Percentiles rank a stretch among this genome's conserved stretches.
phyloP scores from a whole-genome alignment of 345 rosid species.

The Brassica nigra region DNA sequence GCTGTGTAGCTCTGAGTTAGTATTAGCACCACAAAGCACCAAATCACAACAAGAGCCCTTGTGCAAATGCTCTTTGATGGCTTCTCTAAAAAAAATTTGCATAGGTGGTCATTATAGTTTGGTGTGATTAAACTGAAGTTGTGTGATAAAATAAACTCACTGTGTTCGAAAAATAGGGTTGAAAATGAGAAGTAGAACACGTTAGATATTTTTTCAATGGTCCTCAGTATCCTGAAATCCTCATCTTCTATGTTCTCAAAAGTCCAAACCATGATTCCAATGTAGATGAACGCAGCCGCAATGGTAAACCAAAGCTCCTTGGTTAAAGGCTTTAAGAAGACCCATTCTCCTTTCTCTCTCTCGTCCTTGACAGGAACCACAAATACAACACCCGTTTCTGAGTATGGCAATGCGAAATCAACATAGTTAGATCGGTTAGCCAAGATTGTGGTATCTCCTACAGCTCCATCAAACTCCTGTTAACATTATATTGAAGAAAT shows the following conservation, averaged over 20 bases:
- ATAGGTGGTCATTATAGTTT: neutral
- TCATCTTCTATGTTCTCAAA: constrained; percentile 55
- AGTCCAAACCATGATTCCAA: constrained; percentile 65
- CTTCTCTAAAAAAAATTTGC: constrained; percentile 47
- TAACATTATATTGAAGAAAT: constrained; percentile 1
- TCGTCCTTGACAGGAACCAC: constrained; percentile 53
- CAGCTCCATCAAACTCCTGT: constrained; percentile 63
- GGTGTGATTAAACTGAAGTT: neutral
- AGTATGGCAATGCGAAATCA: constrained; percentile 73
- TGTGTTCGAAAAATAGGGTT: constrained; percentile 32
- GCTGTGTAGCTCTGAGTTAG: constrained; percentile 78
- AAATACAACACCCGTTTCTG: constrained; percentile 65
- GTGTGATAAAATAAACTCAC: constrained; percentile 19
- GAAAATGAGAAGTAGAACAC: constrained; percentile 42
- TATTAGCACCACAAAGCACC: constrained; percentile 77
- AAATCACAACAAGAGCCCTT: constrained; percentile 57
- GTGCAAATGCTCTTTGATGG: constrained; percentile 56
- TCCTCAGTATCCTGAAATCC: constrained; percentile 32
- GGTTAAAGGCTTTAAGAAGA: constrained; percentile 66
- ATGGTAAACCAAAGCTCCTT: constrained; percentile 60
- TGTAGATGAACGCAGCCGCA: constrained; percentile 49
- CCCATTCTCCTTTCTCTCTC: constrained; percentile 51
- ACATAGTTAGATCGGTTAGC: constrained; percentile 55
- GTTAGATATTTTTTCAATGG: constrained; percentile 34
- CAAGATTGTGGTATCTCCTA: constrained; percentile 64